Conservation (phyloP, 441 rosid genomes). For the Corymbia citriodora region DNA sequence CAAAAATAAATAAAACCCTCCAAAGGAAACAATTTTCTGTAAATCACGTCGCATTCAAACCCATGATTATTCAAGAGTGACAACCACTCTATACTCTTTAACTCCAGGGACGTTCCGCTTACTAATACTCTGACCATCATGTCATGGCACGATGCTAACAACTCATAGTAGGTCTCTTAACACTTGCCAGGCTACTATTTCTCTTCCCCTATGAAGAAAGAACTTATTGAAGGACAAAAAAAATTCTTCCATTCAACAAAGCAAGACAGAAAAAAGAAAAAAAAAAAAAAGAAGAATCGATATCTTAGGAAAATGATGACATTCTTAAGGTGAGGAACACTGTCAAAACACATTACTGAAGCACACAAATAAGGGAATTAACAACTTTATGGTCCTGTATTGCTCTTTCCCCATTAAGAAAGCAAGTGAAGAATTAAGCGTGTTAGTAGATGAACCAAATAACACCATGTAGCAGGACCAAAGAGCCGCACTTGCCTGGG, state of each 20-base stretch:
- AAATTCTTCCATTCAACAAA: neutral
- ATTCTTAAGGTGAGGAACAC: neutral
- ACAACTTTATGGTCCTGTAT: neutral
- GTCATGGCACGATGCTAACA: neutral
- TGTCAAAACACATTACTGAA: neutral
- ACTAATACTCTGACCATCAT: neutral
- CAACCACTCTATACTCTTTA: neutral
- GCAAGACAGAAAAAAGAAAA: neutral
- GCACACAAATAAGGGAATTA: neutral
- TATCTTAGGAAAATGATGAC: neutral
- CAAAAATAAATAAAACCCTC: neutral
- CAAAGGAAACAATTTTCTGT: neutral
- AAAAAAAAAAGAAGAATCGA: neutral
- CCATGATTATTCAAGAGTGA: neutral
- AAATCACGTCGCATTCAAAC: neutral
- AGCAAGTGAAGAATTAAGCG: neutral
- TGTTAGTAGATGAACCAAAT: neutral
- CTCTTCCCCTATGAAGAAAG: neutral
- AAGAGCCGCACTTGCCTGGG: slow-evolving; percentile 44
- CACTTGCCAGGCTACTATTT: neutral
- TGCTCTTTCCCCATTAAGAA: neutral
- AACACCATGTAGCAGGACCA: neutral
- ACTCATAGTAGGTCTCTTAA: neutral
- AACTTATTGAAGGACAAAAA: neutral
- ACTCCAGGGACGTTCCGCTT: neutral